Evolutionary conservation across 2,329 filamentous ascomycete genomes (phyloP).

Genomic region (Xylariaceae sp.): DNA sequence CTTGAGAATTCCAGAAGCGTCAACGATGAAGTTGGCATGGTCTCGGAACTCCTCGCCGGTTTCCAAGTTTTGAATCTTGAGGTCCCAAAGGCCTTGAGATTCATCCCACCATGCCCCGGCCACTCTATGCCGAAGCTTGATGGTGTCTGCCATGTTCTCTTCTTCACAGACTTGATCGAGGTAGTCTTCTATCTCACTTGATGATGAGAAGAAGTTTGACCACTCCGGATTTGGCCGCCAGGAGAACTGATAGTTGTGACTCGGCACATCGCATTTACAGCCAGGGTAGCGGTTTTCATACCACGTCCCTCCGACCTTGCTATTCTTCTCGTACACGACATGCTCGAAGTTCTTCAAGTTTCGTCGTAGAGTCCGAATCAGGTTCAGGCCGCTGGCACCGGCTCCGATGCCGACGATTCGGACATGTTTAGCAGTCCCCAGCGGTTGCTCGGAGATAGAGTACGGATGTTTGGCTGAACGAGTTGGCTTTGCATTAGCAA

Average conservation of each 20-base stretch:
- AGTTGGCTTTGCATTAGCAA: slow-evolving; percentile 19
- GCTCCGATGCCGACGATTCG: slow-evolving; percentile 43
- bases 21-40: slow-evolving; percentile 43
- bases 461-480: slow-evolving; percentile 27
- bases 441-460: slow-evolving; percentile 34
- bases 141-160: slow-evolving; percentile 39
- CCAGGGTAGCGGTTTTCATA: slow-evolving; percentile 55
- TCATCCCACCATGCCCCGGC: slow-evolving; percentile 43
- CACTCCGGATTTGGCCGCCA: slow-evolving; percentile 56
- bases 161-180: slow-evolving; percentile 45
- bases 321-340: slow-evolving; percentile 52
- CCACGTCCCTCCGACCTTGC: slow-evolving; percentile 53
- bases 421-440: slow-evolving; percentile 37
- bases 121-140: slow-evolving; percentile 42
- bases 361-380: slow-evolving; percentile 41
- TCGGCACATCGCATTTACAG: slow-evolving; percentile 52
- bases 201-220: slow-evolving; percentile 52
- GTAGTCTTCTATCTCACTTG: slow-evolving; percentile 52
- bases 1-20: slow-evolving; percentile 50
- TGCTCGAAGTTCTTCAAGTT: slow-evolving; percentile 41
- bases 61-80: slow-evolving; percentile 37
- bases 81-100: slow-evolving; percentile 37
- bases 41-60: slow-evolving; percentile 40
- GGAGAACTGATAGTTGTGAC: slow-evolving; percentile 59
- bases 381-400: slow-evolving; percentile 41